phyloP scores from a whole-genome alignment of 768 basidiomycete species.

The Amanita phalloides region DNA sequence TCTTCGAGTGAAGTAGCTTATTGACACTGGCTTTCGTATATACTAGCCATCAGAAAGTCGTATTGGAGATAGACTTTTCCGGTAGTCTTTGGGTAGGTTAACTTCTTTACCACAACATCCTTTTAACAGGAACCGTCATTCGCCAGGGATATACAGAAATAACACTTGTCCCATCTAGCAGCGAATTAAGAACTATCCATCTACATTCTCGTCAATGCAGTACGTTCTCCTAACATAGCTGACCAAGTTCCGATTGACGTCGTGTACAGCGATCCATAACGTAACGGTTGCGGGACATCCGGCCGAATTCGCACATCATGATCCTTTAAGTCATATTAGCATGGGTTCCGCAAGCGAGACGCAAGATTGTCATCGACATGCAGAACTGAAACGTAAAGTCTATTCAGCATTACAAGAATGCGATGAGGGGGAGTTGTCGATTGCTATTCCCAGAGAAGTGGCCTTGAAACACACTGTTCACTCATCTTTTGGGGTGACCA shows the following conservation, averaged over 20 bases:
- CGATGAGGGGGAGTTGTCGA: slow-evolving; percentile 91
- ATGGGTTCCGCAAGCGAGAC: slow-evolving; percentile 42
- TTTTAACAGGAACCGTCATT: slow-evolving; percentile 11
- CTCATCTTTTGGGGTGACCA: slow-evolving; percentile 27
- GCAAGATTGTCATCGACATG: slow-evolving; percentile 78
- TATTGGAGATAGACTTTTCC: slow-evolving; percentile 86
- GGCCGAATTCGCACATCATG: slow-evolving; percentile 71
- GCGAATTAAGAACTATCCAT: slow-evolving; percentile 72
- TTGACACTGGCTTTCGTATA: slow-evolving; percentile 30
- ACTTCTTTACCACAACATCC: slow-evolving; percentile 2
- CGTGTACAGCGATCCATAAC: slow-evolving; percentile 49
- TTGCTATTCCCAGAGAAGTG: slow-evolving; percentile 72
- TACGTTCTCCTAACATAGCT: slow-evolving; percentile 25
- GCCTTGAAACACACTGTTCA: slow-evolving; percentile 50
- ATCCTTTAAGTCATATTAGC: slow-evolving; percentile 58
- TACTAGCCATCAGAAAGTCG: slow-evolving; percentile 96
- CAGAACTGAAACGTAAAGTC: slow-evolving; percentile 85
- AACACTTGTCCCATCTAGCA: slow-evolving; percentile 72
- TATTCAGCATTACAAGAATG: slow-evolving; percentile 86
- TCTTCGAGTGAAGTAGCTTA: slow-evolving; percentile 3
- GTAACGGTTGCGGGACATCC: slow-evolving; percentile 63
- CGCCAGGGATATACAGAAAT: slow-evolving; percentile 87
- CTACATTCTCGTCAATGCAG: slow-evolving; percentile 86
- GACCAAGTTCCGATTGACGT: slow-evolving; percentile 6
- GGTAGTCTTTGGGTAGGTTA: slow-evolving; percentile 70